These are phyloP conservation scores for Aspergillus kassunensis DNA, from an alignment of 495 filamentous ascomycete species.

Conservation along the genomic window DNA sequence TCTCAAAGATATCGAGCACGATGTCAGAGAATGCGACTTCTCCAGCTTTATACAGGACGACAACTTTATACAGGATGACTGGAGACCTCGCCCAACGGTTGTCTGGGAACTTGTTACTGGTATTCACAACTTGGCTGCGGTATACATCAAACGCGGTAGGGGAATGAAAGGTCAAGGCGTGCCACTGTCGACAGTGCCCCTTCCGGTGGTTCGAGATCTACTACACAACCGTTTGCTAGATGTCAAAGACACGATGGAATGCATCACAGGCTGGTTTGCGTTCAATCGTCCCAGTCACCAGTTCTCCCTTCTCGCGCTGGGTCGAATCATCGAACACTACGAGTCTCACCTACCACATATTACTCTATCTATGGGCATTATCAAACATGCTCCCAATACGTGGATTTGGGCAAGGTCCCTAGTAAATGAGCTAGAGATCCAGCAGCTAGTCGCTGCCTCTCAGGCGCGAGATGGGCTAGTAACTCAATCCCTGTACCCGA, in stretches of 20 bases:
- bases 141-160: neutral
- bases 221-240: neutral
- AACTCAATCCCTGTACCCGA: neutral
- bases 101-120: constrained; percentile 2
- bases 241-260: neutral
- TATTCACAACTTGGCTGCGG: constrained; percentile 3
- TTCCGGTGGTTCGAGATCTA: neutral
- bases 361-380: neutral
- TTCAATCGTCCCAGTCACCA: neutral
- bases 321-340: constrained; percentile 4
- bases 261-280: neutral
- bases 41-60: neutral
- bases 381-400: neutral
- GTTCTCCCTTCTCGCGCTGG: neutral
- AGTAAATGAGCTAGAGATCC: neutral
- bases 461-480: neutral
- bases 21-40: neutral
- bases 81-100: neutral
- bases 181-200: neutral
- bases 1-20: neutral
- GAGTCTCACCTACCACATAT: constrained; percentile 1
- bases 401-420: neutral
- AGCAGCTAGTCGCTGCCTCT: neutral
- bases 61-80: neutral
- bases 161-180: neutral